Conservation (phyloP, 140 eudicot species). For the Stevia rebaudiana region DNA sequence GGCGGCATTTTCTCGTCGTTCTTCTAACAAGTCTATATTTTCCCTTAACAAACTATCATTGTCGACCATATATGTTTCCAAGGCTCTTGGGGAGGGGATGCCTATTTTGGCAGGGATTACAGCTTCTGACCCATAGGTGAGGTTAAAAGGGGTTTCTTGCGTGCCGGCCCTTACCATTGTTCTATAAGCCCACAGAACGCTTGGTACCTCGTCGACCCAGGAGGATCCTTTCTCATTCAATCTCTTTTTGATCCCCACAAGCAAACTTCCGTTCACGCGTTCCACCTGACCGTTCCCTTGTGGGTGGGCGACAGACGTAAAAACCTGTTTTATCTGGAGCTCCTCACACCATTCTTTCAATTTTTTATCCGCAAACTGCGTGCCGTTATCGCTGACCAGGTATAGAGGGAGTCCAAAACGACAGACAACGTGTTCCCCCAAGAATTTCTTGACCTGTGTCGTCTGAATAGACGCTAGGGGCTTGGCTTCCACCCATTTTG, state of each 20-base stretch:
- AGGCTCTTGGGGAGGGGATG: too few species aligned
- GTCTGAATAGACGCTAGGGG: neutral
- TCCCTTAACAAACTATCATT: too few species aligned
- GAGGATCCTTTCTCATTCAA: neutral
- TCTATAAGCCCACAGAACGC: neutral
- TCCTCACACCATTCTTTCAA: neutral
- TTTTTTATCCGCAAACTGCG: neutral
- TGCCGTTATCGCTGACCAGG: neutral
- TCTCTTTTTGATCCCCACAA: neutral
- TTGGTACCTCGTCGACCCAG: neutral
- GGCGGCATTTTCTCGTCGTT: too few species aligned
- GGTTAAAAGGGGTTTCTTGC: neutral
- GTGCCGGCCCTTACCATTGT: neutral
- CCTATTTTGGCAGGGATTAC: too few species aligned
- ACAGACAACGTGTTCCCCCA: neutral
- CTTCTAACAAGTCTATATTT: too few species aligned
- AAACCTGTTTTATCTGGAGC: neutral
- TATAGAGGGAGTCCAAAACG: neutral
- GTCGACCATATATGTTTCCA: too few species aligned
- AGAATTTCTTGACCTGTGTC: neutral
- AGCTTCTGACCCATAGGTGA: neutral
- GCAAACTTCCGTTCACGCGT: neutral
- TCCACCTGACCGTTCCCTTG: neutral
- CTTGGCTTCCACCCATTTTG: neutral
- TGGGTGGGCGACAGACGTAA: neutral